phyloP scores from a whole-genome alignment of 2,329 filamentous ascomycete genomes.

The Cryphonectria naterciae region DNA sequence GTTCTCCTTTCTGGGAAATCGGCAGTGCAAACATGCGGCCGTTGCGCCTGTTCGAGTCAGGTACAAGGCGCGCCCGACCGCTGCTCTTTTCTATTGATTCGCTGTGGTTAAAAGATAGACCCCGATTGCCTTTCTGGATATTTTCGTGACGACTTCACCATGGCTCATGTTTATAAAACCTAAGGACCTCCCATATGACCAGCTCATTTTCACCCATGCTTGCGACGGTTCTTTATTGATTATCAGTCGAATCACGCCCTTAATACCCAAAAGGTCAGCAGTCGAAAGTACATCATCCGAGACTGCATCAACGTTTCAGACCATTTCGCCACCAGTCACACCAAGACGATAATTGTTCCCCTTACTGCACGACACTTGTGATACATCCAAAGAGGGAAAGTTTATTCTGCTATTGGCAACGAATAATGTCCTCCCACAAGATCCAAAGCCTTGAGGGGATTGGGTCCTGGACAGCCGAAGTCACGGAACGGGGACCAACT shows the following conservation, averaged over 20 bases:
- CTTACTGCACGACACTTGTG: neutral
- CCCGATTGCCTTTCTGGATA: neutral
- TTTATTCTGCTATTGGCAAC: neutral
- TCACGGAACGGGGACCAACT: neutral
- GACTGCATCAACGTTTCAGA: neutral
- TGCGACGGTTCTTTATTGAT: neutral
- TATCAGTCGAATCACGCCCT: neutral
- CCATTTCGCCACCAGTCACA: neutral
- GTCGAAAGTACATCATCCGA: neutral
- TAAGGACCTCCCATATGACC: no score
- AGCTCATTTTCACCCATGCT: neutral
- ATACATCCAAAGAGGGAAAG: neutral
- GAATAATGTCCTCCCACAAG: neutral
- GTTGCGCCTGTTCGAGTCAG: neutral
- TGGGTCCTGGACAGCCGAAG: neutral
- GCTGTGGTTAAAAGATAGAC: neutral
- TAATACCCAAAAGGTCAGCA: neutral
- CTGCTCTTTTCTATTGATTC: neutral
- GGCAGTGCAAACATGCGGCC: neutral
- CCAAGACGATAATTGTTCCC: neutral
- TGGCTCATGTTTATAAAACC: neutral
- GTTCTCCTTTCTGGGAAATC: neutral
- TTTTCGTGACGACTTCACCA: neutral
- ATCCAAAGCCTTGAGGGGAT: neutral
- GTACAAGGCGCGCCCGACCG: neutral